Percentiles rank a stretch among this genome's conserved stretches.
These are phyloP conservation scores for Fraxinus pennsylvanica DNA, from an alignment of 257 asterid species.

Conservation along the genomic window DNA sequence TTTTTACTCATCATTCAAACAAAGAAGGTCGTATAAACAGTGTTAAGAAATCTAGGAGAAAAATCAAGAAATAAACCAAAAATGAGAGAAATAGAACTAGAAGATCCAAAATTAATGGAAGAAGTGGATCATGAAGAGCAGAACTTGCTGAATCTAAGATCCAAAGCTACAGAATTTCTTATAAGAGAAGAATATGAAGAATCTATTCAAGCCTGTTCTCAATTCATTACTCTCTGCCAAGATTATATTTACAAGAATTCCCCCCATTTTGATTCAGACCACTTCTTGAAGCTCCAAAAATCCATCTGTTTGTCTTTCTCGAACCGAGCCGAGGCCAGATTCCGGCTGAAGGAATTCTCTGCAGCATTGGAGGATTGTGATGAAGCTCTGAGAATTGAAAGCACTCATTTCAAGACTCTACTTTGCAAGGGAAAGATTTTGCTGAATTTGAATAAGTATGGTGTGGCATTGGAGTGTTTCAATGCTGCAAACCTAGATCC, in stretches of 20 bases:
- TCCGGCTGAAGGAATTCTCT: conserved; percentile 40
- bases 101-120: conserved; percentile 26
- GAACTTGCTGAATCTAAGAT: conserved; percentile 58
- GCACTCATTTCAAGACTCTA: conserved; percentile 73
- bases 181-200: conserved; percentile 68
- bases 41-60: neutral
- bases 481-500: conserved; percentile 49
- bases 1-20: conserved; percentile 5
- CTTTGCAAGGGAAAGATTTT: conserved; percentile 75
- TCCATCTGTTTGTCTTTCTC: conserved; percentile 68
- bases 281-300: conserved; percentile 40
- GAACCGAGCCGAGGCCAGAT: conserved; percentile 72
- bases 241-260: conserved; percentile 32
- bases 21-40: neutral
- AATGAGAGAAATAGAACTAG: conserved; percentile 35
- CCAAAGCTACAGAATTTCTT: conserved; percentile 76
- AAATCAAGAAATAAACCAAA: neutral
- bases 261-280: conserved; percentile 31
- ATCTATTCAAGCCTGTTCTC: conserved; percentile 56
- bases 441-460: conserved; percentile 51
- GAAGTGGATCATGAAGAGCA: conserved; percentile 46
- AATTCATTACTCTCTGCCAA: conserved; percentile 54
- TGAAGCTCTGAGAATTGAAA: conserved; percentile 57
- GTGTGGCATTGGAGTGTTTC: conserved; percentile 55
- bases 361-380: conserved; percentile 70